phyloP scores from a whole-genome alignment of 2,329 filamentous ascomycete species.

The Alternaria brassicae region DNA sequence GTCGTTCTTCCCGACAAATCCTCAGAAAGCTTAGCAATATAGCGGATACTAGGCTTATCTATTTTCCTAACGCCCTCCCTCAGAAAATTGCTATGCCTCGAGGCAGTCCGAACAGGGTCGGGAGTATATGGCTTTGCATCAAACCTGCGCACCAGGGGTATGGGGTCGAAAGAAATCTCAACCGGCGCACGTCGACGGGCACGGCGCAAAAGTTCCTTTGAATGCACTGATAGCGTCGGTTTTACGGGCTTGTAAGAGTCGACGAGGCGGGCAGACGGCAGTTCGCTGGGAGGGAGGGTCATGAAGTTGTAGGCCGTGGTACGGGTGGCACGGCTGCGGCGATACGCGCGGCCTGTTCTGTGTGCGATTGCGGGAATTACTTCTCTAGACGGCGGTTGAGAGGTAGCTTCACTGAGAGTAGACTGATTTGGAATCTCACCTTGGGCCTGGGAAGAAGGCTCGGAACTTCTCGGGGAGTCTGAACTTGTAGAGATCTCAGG shows the following conservation, averaged over 20 bases:
- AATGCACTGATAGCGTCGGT: constrained; percentile 5
- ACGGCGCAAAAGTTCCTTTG: constrained; percentile 5
- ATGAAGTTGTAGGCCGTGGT: constrained; percentile 9
- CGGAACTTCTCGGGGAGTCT: neutral
- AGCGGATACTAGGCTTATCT: constrained; percentile 1
- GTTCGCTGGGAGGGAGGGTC: neutral
- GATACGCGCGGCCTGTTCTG: neutral
- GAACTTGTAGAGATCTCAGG: neutral
- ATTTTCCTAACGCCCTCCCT: constrained; percentile 10
- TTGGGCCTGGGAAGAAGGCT: neutral
- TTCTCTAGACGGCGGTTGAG: constrained; percentile 8
- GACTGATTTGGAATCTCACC: neutral
- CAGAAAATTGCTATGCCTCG: constrained; percentile 9
- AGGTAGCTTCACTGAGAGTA: neutral
- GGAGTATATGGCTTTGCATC: constrained; percentile 7
- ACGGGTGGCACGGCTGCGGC: neutral
- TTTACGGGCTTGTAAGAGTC: neutral
- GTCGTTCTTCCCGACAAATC: neutral
- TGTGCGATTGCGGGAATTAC: neutral
- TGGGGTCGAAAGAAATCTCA: neutral
- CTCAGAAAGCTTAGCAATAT: neutral
- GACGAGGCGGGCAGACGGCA: neutral
- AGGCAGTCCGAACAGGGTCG: constrained; percentile 1
- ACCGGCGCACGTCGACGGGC: neutral
- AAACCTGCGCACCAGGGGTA: constrained; percentile 7